A percentile compares a stretch with the other conserved stretches of the same genome.
Conservation (phyloP, 345 rosid genomes). For the Euphorbia tirucalli region DNA sequence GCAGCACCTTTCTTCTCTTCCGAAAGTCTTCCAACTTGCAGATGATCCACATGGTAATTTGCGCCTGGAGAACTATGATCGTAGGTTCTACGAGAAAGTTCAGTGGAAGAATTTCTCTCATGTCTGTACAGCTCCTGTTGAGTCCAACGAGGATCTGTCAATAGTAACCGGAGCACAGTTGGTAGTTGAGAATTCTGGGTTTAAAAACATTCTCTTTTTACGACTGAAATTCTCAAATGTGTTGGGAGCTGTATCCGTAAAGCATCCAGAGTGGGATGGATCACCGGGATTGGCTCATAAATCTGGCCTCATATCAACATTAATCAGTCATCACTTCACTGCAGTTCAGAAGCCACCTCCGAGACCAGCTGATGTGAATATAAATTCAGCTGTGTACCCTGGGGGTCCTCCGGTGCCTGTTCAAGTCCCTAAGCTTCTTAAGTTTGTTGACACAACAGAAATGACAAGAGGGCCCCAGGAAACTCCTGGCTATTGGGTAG, state of each 20-base stretch:
- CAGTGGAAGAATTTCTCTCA: conserved; percentile 94
- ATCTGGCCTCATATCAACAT: conserved; percentile 83
- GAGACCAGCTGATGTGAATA: conserved; percentile 76
- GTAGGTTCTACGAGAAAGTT: conserved; percentile 81
- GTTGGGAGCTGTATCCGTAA: conserved; percentile 50
- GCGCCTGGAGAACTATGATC: conserved; percentile 50
- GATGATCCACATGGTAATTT: conserved; percentile 59
- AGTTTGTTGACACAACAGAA: conserved; percentile 88
- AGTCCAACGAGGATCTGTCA: conserved; percentile 69
- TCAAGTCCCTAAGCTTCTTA: conserved; percentile 82
- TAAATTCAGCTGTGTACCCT: conserved; percentile 89
- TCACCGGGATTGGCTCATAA: conserved; percentile 70
- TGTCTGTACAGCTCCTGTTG: conserved; percentile 89
- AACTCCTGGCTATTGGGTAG: conserved; percentile 94
- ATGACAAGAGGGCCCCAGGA: conserved; percentile 91
- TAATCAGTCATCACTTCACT: conserved; percentile 89
- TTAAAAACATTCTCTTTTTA: conserved; percentile 77
- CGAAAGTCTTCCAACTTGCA: conserved; percentile 70
- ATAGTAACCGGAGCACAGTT: conserved; percentile 90
- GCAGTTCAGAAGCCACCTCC: conserved; percentile 80
- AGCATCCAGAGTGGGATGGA: conserved; percentile 87
- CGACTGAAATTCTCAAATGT: conserved; percentile 73
- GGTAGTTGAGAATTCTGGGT: conserved; percentile 81
- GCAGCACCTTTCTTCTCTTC: conserved; percentile 96
- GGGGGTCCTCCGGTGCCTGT: conserved; percentile 92